Evolutionary conservation across 2,329 filamentous ascomycete genomes (phyloP), one percentile per base, ranked within the genome.

Genomic region (Nemania sp.): DNA sequence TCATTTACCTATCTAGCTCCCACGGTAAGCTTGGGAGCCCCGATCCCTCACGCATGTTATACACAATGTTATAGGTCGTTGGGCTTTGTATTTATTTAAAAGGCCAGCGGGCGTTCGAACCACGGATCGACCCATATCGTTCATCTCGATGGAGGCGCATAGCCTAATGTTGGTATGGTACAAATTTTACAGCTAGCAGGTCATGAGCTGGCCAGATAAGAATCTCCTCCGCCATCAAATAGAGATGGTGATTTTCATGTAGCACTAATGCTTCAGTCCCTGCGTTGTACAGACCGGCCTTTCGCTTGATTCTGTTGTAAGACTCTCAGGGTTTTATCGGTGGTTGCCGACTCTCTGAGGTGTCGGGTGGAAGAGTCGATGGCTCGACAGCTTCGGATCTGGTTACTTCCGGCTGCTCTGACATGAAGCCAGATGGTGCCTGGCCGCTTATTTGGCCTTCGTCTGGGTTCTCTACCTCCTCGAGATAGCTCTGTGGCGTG

Each of bases 401-500:
- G 4, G 43, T 40, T 19, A 23, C 30, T n/a, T n/a, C 34, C n/a
- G 58, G 34, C 33, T 56, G 41, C 40, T 58, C 57, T 17, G 50
- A 33, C 52, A 56, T 57, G 30, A 54, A 56, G 9, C 50, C 52
- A 24, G 47, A 41, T 15, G 52, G 30, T 41, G 50, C 49, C 28
- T 59, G 55, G 23, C 52, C 58, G 15, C 46, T 7, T 12, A 15
- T 14, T 19, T 43, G 23, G n/a, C 42, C 57, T 34, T 41, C 46
- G 34, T 11, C n/a, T n/a, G n/a, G 28, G 28, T 59, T 60, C 28
- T 56, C 49, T 24, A 61, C 60, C 37, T 71, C 70, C 26, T 69
- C 70, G 40, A 54, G 19, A 49, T 71, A 73, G 23, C 67, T 67
- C 17, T 63, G 62, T 1, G 80, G 80, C n/a, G 65, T 76, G 66